phyloP scores from a whole-genome alignment of 148 eudicot genomes.

The Persicaria maculosa region DNA sequence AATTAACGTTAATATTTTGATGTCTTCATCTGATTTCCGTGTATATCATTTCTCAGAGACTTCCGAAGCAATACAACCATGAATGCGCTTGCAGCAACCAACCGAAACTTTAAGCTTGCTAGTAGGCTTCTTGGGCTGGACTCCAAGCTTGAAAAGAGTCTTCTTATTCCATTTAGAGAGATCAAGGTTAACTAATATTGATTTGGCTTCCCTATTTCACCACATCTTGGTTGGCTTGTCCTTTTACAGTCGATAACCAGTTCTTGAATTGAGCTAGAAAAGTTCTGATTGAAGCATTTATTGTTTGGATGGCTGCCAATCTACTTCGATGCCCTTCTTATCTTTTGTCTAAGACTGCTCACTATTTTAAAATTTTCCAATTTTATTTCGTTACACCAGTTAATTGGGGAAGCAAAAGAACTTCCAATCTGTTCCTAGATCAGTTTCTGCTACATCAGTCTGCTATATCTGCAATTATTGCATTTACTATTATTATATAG shows the following conservation, averaged over 20 bases:
- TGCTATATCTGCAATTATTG: not conserved
- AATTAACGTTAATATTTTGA: not conserved
- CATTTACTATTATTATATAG: not conserved
- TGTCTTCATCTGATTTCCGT: conserved; percentile 3
- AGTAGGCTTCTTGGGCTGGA: conserved; percentile 80
- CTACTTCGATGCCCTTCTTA: not conserved
- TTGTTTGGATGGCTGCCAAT: not conserved
- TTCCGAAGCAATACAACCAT: conserved; percentile 27
- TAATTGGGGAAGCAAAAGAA: not conserved
- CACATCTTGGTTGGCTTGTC: not conserved
- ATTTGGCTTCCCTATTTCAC: not conserved
- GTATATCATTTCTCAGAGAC: conserved; percentile 13
- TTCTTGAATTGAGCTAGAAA: not conserved
- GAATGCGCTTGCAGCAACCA: conserved; percentile 98
- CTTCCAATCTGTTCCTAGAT: not conserved
- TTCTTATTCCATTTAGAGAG: conserved; percentile 93
- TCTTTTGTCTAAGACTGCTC: not conserved
- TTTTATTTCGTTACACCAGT: not conserved
- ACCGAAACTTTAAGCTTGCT: conserved; percentile 83
- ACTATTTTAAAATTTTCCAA: not conserved
- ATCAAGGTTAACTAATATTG: conserved; percentile 57
- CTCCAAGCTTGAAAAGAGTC: conserved; percentile 80
- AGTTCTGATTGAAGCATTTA: not conserved
- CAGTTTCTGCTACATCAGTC: not conserved
- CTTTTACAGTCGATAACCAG: not conserved